A percentile compares a stretch with the other conserved stretches of the same genome.
Evolutionary conservation across 345 rosid species (phyloP).

Genomic region (Salix arbutifolia): DNA sequence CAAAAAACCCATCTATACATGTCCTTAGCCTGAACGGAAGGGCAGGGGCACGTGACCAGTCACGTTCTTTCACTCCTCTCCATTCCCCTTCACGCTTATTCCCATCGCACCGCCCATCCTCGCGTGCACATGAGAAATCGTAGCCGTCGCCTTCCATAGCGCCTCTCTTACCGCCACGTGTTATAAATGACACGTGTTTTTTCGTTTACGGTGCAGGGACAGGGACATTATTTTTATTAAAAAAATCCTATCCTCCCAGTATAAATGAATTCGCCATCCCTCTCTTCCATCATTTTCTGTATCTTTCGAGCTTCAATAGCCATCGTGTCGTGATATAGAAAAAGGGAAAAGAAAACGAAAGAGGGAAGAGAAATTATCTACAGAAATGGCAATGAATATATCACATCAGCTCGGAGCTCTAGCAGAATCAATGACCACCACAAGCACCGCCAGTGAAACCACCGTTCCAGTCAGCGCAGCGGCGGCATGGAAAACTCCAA

Average conservation of each 20-base stretch:
- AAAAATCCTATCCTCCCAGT: conserved; percentile 28
- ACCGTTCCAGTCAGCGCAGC: background rate
- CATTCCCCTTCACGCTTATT: conserved; percentile 28
- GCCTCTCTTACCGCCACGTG: conserved; percentile 26
- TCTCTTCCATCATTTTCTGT: background rate
- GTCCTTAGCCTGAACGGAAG: no score
- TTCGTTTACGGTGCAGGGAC: background rate
- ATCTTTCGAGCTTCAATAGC: background rate
- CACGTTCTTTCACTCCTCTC: background rate
- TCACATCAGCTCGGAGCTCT: conserved; percentile 70
- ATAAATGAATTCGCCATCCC: conserved; percentile 23
- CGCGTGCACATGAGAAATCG: conserved; percentile 33
- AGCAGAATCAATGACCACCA: conserved; percentile 20
- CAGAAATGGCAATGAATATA: conserved; percentile 60
- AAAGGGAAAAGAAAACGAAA: background rate
- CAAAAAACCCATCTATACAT: no score
- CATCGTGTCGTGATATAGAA: background rate
- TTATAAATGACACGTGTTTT: conserved; percentile 17
- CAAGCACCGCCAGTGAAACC: conserved; percentile 7
- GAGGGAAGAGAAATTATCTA: background rate
- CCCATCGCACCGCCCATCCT: conserved; percentile 45
- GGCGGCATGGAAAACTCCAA: conserved; percentile 42
- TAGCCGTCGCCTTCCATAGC: conserved; percentile 40
- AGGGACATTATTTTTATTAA: conserved; percentile 14
- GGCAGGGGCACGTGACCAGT: conserved; percentile 5